Evolutionary conservation across 2,329 filamentous ascomycete genomes (phyloP).

Genomic region (Grosmannia huntii): DNA sequence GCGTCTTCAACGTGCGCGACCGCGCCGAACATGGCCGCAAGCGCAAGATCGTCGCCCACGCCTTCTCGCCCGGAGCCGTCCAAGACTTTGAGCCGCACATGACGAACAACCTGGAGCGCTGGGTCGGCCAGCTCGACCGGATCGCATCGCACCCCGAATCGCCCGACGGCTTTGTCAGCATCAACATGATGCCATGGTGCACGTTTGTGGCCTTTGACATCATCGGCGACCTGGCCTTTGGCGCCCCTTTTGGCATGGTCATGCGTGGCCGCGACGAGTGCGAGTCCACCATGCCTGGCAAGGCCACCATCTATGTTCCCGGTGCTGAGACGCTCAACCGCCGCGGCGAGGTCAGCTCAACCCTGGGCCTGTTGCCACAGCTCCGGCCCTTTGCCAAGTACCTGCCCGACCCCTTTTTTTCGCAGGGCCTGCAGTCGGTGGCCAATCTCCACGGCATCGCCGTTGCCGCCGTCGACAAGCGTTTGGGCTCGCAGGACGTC

Average conservation of each 20-base stretch:
- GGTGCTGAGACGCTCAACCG: slow-evolving; percentile 10
- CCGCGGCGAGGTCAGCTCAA: slow-evolving; percentile 10
- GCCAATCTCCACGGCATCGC: slow-evolving; percentile 9
- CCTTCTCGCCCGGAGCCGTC: slow-evolving; percentile 29
- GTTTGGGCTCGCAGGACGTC: slow-evolving; percentile 5
- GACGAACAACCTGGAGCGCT: slow-evolving; percentile 7
- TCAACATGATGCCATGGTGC: slow-evolving; percentile 15
- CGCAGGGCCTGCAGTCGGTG: slow-evolving; percentile 7
- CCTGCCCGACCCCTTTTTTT: slow-evolving; percentile 9
- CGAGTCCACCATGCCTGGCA: slow-evolving; percentile 2
- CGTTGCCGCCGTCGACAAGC: slow-evolving; percentile 8
- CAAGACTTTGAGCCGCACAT: slow-evolving; percentile 11
- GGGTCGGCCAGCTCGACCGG: slow-evolving; percentile 6
- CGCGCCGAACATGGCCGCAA: slow-evolving; percentile 55
- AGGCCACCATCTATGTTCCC: slow-evolving; percentile 4
- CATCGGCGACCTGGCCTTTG: slow-evolving; percentile 31
- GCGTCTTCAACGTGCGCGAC: slow-evolving; percentile 56
- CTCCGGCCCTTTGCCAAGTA: slow-evolving; percentile 4
- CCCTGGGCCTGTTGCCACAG: slow-evolving; percentile 7
- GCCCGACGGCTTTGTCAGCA: background rate
- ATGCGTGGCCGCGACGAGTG: slow-evolving; percentile 8
- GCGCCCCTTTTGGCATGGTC: slow-evolving; percentile 24
- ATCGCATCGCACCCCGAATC: background rate
- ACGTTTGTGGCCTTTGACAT: slow-evolving; percentile 26
- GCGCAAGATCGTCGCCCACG: slow-evolving; percentile 56